Percentiles rank a stretch among this genome's conserved stretches.
phyloP scores from a whole-genome alignment of 352 stramenopile species.

The Phytophthora pseudosyringae region DNA sequence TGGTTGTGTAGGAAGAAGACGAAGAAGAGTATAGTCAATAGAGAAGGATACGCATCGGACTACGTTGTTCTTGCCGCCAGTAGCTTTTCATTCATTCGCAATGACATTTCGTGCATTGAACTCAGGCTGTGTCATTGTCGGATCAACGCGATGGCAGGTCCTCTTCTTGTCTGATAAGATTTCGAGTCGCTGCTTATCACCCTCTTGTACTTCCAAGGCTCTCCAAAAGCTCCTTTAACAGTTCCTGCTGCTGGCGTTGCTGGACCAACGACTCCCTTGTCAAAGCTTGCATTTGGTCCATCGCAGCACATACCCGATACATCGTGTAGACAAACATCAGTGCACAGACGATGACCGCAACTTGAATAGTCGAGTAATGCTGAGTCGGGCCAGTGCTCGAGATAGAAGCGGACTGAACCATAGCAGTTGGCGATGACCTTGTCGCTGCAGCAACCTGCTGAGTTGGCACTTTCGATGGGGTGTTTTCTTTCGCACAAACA shows the following conservation, averaged over 20 bases:
- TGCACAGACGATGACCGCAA: conserved; percentile 54
- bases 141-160: no score
- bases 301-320: conserved; percentile 54
- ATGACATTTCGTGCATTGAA: not conserved
- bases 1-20: conserved; percentile 43
- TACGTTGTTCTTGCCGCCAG: conserved; percentile 1
- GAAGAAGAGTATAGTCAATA: conserved; percentile 37
- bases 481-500: conserved; percentile 2
- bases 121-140: not conserved
- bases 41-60: not conserved
- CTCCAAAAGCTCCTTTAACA: conserved; percentile 67
- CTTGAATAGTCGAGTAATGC: conserved; percentile 42
- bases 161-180: not conserved
- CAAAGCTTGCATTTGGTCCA: conserved; percentile 70
- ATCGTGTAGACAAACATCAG: conserved; percentile 80
- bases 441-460: not conserved
- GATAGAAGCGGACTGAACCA: not conserved
- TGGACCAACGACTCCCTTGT: conserved; percentile 62
- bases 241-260: conserved; percentile 67
- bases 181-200: not conserved
- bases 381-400: conserved; percentile 1
- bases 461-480: not conserved
- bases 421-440: not conserved
- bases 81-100: not conserved
- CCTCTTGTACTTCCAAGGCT: conserved; percentile 36